Evolutionary conservation across 495 filamentous ascomycete species (phyloP).

Genomic region (Talaromyces nanjingensis): DNA sequence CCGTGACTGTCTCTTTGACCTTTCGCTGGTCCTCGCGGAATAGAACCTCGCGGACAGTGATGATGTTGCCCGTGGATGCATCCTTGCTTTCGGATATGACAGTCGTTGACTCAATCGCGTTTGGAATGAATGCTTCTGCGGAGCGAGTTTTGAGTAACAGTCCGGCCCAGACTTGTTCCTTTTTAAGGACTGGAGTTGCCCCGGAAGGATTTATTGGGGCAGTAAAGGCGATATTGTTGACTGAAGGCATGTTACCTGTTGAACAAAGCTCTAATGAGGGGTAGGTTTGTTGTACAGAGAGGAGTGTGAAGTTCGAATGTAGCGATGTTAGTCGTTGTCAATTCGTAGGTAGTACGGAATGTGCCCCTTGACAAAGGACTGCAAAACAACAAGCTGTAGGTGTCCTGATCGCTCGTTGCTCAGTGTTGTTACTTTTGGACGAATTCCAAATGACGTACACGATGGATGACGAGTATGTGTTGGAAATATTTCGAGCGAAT

Average conservation of each 20-base stretch:
- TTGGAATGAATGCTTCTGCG: conserved; percentile 45
- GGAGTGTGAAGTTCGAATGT: not conserved
- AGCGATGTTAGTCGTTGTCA: not conserved
- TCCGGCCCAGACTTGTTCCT: conserved; percentile 43
- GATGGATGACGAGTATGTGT: not conserved
- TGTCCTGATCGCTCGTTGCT: no score
- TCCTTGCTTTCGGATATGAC: conserved; percentile 29
- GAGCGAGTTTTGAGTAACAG: conserved; percentile 42
- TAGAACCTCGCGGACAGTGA: conserved; percentile 19
- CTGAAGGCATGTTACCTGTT: conserved; percentile 15
- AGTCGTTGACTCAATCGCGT: conserved; percentile 34
- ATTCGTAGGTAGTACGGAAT: no score
- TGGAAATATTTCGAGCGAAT: no score
- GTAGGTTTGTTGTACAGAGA: not conserved
- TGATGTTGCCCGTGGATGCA: conserved; percentile 21
- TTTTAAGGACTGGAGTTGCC: conserved; percentile 30
- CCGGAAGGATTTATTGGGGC: conserved; percentile 43
- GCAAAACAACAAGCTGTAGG: no score
- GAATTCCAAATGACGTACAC: not conserved
- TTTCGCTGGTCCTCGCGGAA: conserved; percentile 18
- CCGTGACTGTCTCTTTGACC: conserved; percentile 21
- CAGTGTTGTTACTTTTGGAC: no score
- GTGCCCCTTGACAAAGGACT: no score
- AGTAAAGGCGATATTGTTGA: conserved; percentile 44
- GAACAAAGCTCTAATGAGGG: not conserved